Conservation (phyloP, 148 eudicot genomes). For the Heliamphora exappendiculata region DNA sequence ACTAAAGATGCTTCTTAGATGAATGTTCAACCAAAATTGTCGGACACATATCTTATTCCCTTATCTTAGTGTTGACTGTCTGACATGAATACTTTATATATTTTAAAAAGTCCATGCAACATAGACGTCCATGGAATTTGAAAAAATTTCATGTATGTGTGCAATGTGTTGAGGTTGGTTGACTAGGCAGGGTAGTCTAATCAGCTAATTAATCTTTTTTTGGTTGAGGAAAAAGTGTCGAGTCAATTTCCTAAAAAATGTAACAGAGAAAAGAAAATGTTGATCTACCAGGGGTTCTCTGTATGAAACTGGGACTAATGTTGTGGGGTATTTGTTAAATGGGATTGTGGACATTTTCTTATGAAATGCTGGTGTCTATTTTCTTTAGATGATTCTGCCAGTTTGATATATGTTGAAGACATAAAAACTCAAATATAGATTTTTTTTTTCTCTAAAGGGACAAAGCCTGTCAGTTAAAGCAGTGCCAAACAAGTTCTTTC, state of each 20-base stretch:
- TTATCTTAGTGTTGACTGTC: too few species aligned
- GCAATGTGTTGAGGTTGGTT: background rate
- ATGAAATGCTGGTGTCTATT: background rate
- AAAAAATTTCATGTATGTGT: background rate
- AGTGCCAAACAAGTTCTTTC: constrained; percentile 44
- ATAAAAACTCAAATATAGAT: background rate
- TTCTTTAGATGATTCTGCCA: background rate
- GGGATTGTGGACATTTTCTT: background rate
- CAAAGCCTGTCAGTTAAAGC: constrained; percentile 61
- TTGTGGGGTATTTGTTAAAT: background rate
- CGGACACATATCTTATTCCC: too few species aligned
- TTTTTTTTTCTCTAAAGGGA: constrained; percentile 40
- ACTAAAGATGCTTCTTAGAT: too few species aligned
- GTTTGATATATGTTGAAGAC: background rate
- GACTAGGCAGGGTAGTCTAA: background rate
- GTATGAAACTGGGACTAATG: background rate
- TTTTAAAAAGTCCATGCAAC: too few species aligned
- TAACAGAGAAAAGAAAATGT: too few species aligned
- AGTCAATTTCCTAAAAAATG: background rate
- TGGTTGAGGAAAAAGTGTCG: background rate
- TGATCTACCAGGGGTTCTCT: background rate
- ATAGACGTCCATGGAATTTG: too few species aligned
- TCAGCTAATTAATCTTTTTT: background rate
- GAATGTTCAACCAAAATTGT: too few species aligned
- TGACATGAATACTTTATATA: too few species aligned